Evolutionary conservation across 176 grass and related monocot species (phyloP), one percentile per base, ranked within the genome.

Genomic region (Carex myosuroides): DNA sequence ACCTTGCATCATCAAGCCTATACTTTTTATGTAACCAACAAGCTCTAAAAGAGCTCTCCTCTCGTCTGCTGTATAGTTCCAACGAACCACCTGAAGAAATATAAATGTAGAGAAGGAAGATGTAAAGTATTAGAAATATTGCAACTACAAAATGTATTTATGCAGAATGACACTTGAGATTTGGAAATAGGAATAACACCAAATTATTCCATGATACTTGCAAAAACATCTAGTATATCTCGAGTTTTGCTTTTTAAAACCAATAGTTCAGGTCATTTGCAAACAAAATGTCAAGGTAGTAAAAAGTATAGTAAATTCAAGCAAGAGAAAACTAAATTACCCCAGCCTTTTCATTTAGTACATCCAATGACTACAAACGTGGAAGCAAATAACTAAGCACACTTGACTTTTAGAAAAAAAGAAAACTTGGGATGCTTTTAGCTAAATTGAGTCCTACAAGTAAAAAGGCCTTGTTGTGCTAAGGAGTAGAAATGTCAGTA

Each of bases 21-120:
- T 85, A 79, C 92, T 95, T 84, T 95, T 98, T 89, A 98, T 91
- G 75, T 95, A 98, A 89, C 95, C 89, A 90, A 98, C 85, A 83
- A 98, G 88, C 85, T 98, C 95, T 86, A 98, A 87, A 30, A 98
- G 85, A 62, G 91, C 85, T 77, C 90, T 95, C 66, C 95, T 86
- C 84, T 98, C 95, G 89, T 98, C 95, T 89, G 91, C 64, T 65
- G 95, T 92, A 87, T 95, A 98, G 73, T 95, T 98, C 89, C 89
- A 95, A 44, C 95, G 90, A 26, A 98, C 95, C 70, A 98, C 95
- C 92, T 98, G 84, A 22, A 84, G 52, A 61, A 54, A 55, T 48
- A 29, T 55, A 76, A 30, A 55, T 55, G 20, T 46, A 44, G 37
- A 71, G 32, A 53, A 75, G 39, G 10, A 24, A 52, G 71, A 14